These are phyloP conservation scores for Cyclostephanos tholiformis DNA, from an alignment of 108 stramenopile genomes.

Conservation along the genomic window DNA sequence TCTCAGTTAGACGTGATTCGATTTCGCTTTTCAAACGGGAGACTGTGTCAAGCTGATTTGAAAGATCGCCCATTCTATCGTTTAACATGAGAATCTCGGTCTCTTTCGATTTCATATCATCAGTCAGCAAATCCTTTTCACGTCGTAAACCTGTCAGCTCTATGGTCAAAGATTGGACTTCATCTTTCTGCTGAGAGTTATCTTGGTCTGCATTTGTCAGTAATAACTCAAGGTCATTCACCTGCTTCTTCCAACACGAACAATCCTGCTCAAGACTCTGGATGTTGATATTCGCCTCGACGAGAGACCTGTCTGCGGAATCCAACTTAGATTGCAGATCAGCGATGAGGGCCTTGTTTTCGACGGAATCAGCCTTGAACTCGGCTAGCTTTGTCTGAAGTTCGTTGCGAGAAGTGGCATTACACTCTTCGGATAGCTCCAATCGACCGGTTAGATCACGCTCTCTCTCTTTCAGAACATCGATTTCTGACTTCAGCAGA, in stretches of 20 bases:
- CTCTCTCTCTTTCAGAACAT: not conserved
- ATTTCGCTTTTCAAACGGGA: no score
- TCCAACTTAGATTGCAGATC: slow-evolving; percentile 32
- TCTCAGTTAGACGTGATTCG: no score
- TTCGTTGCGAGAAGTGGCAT: no score
- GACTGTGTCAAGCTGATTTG: no score
- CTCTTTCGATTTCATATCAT: no score
- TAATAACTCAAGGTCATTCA: slow-evolving; percentile 5
- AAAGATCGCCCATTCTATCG: no score
- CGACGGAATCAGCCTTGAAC: slow-evolving; percentile 1
- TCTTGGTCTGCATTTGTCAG: not conserved
- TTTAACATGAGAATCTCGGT: no score
- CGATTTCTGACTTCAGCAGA: not conserved
- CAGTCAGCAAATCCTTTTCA: not conserved
- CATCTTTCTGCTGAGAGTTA: not conserved
- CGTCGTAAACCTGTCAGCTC: not conserved
- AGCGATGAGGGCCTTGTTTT: slow-evolving; percentile 10
- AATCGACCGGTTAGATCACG: no score
- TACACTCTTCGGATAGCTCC: not conserved
- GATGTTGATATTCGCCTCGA: slow-evolving; percentile 24
- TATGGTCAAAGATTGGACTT: not conserved
- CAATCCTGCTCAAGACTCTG: slow-evolving; percentile 17
- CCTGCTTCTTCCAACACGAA: slow-evolving; percentile 14
- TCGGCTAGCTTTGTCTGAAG: not conserved
- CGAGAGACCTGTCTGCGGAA: slow-evolving; percentile 23